Conservation (phyloP, 179 eudicot species). For the Amaranthus tricolor region DNA sequence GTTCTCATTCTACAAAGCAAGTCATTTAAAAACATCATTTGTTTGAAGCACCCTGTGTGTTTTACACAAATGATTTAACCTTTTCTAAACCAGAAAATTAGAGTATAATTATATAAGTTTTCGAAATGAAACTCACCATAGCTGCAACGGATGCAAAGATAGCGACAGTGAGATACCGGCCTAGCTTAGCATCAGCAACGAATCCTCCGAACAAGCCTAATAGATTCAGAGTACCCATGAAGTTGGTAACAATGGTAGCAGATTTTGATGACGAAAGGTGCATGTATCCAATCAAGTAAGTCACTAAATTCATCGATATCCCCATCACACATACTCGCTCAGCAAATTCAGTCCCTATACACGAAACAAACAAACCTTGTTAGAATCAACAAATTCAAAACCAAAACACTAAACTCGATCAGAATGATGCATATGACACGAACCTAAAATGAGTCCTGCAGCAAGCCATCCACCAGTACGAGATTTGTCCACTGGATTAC, state of each 20-base stretch:
- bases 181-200: conserved; percentile 89
- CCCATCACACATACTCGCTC: conserved; percentile 96
- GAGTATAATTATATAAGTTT: neutral
- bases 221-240: conserved; percentile 94
- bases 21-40: neutral
- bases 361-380: neutral
- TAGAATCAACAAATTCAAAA: too few species aligned
- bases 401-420: neutral
- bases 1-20: neutral
- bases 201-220: conserved; percentile 85
- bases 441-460: conserved; percentile 94
- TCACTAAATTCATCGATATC: conserved; percentile 86
- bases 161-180: conserved; percentile 82
- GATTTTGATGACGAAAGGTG: conserved; percentile 82
- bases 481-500: conserved; percentile 74
- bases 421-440: neutral
- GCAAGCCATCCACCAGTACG: conserved; percentile 91
- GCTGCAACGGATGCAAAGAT: conserved; percentile 68
- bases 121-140: conserved; percentile 49
- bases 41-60: neutral
- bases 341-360: conserved; percentile 76
- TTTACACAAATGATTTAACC: neutral
- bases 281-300: conserved; percentile 75
- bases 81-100: neutral
- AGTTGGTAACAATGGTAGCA: conserved; percentile 84